These are phyloP conservation scores for Ganoderma lucidum DNA, from an alignment of 1,284 basidiomycete genomes.

Conservation along the genomic window DNA sequence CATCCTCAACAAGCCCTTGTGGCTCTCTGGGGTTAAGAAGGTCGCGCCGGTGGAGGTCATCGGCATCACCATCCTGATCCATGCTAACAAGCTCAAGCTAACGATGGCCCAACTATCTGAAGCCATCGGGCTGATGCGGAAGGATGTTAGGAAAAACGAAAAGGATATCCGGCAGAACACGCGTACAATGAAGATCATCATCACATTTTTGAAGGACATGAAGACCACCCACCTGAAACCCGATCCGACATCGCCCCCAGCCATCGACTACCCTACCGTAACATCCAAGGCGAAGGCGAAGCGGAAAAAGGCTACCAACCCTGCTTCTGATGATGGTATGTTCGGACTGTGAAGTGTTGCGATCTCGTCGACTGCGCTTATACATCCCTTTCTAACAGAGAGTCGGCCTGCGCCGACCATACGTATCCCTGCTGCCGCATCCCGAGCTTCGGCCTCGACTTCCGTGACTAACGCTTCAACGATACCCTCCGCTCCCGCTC, in stretches of 20 bases:
- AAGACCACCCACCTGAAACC: conserved; percentile 28
- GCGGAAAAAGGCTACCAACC: background rate
- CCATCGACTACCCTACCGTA: background rate
- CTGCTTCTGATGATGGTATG: background rate
- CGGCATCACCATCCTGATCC: conserved; percentile 58
- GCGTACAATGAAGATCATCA: conserved; percentile 34
- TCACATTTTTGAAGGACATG: conserved; percentile 34
- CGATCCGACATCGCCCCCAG: conserved; percentile 9
- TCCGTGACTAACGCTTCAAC: background rate
- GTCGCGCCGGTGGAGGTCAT: conserved; percentile 73
- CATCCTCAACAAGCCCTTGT: conserved; percentile 40
- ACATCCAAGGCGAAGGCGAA: background rate
- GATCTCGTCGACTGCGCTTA: background rate
- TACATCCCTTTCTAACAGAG: background rate
- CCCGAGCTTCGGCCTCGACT: background rate
- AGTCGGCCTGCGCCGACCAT: background rate
- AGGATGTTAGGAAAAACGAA: conserved; percentile 49
- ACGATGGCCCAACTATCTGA: conserved; percentile 49
- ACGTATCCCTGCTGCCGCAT: background rate
- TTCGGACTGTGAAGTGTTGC: no score
- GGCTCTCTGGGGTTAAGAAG: conserved; percentile 47
- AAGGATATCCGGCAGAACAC: conserved; percentile 39
- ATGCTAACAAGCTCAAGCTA: conserved; percentile 48
- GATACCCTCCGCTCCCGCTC: background rate
- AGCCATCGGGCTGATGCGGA: conserved; percentile 58